phyloP scores from a whole-genome alignment of 805 yeast genomes.

The Monosporozyma yasuniensis region DNA sequence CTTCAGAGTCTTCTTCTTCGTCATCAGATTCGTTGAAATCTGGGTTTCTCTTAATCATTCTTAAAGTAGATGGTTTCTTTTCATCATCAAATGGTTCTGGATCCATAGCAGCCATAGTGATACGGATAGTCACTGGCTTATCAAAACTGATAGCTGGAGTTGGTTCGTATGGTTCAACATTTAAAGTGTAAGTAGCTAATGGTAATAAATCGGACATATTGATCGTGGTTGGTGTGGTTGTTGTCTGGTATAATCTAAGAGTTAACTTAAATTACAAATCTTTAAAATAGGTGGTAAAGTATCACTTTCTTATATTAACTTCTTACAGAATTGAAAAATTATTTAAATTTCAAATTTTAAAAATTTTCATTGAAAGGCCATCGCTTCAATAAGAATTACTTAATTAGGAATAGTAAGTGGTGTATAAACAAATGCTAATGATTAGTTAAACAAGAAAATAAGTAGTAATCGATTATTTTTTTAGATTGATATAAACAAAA shows the following conservation, averaged over 20 bases:
- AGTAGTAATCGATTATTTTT: neutral
- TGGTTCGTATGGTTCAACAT: conserved; percentile 79
- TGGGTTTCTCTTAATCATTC: conserved; percentile 68
- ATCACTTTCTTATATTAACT: too few relatives aligned
- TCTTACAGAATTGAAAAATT: too few relatives aligned
- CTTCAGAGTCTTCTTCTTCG: conserved; percentile 37
- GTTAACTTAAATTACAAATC: neutral
- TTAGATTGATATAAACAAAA: neutral
- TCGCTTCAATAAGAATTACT: neutral
- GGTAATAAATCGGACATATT: conserved; percentile 70
- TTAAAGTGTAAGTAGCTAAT: conserved; percentile 77
- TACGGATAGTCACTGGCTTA: conserved; percentile 79
- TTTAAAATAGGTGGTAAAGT: neutral
- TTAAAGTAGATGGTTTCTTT: conserved; percentile 78
- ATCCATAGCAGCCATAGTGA: conserved; percentile 93
- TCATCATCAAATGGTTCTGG: conserved; percentile 74
- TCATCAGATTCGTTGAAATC: conserved; percentile 40
- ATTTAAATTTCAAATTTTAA: neutral
- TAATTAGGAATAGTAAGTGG: neutral
- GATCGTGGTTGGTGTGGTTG: neutral
- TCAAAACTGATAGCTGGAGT: conserved; percentile 79
- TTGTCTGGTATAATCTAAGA: neutral
- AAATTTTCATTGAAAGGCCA: neutral
- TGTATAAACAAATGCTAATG: neutral
- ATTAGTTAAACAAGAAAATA: neutral